These are phyloP conservation scores for Fusarium hostae DNA, from an alignment of 2,329 filamentous ascomycete genomes.

Conservation along the genomic window DNA sequence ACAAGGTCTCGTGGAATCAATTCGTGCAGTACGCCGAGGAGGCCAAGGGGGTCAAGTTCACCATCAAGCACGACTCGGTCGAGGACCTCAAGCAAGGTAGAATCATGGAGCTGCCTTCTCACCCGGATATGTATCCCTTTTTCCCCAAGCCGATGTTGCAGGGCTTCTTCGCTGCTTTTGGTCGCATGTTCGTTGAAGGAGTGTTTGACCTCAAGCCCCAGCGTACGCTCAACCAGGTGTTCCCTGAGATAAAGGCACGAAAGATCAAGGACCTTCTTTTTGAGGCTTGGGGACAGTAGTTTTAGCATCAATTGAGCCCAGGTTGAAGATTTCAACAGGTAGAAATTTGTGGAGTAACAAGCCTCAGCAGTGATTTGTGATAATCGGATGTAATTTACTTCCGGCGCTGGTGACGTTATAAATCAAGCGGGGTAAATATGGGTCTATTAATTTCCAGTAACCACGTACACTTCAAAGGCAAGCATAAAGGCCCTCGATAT, in stretches of 20 bases:
- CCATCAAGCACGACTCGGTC: neutral
- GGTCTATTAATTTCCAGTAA: neutral
- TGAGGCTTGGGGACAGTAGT: neutral
- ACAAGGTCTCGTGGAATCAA: neutral
- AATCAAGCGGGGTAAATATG: neutral
- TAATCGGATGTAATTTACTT: neutral
- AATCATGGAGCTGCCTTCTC: neutral
- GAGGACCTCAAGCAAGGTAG: neutral
- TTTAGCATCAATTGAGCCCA: neutral
- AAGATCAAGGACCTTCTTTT: neutral
- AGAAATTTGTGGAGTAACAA: neutral
- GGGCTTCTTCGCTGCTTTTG: neutral
- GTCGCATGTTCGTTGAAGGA: neutral
- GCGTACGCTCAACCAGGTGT: neutral
- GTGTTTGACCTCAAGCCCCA: neutral
- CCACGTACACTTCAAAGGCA: fast-evolving
- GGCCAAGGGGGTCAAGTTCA: neutral
- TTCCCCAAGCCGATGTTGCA: neutral
- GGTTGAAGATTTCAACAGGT: neutral
- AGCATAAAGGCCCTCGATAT: neutral
- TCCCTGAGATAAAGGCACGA: neutral
- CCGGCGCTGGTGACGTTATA: fast-evolving
- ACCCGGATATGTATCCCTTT: neutral
- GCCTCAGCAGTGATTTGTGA: neutral
- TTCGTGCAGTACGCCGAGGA: neutral